These are phyloP conservation scores for Brettanomyces naardenensis DNA, from an alignment of 805 yeast genomes.

Conservation along the genomic window DNA sequence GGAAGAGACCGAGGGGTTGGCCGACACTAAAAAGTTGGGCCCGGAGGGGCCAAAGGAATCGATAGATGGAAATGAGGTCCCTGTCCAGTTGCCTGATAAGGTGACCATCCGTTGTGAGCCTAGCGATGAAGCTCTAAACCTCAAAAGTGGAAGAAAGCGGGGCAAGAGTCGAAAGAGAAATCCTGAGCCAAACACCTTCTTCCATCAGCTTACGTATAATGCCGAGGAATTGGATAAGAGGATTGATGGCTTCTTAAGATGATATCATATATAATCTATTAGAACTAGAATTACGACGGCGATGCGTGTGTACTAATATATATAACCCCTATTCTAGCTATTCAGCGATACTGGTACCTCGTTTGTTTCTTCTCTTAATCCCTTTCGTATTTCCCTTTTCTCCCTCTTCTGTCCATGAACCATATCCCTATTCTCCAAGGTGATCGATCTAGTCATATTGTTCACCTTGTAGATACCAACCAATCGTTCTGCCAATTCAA, in stretches of 20 bases:
- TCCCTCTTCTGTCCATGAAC: slow-evolving; percentile 1
- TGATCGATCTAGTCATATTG: slow-evolving; percentile 82
- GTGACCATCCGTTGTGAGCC: not conserved
- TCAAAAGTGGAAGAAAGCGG: not conserved
- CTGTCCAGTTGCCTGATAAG: not conserved
- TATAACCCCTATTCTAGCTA: not conserved
- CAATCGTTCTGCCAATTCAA: slow-evolving; percentile 87
- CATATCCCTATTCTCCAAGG: slow-evolving; percentile 60
- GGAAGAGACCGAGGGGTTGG: too few species aligned
- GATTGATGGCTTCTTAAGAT: not conserved
- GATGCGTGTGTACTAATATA: too few species aligned
- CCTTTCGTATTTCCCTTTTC: not conserved
- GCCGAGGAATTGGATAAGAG: not conserved
- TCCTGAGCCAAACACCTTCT: not conserved
- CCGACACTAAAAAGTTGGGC: too few species aligned
- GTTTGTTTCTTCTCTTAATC: not conserved
- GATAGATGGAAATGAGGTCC: not conserved
- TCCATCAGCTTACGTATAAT: not conserved
- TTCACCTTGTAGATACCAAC: slow-evolving; percentile 93
- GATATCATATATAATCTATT: not conserved
- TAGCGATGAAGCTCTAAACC: not conserved
- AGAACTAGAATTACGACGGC: too few species aligned
- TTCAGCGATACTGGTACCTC: not conserved
- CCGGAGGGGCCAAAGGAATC: too few species aligned
- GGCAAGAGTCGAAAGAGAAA: not conserved